Percentiles rank a stretch among this genome's conserved stretches.
Evolutionary conservation across 2,329 filamentous ascomycete genomes (phyloP).

Genomic region (Claviceps lovelessii): DNA sequence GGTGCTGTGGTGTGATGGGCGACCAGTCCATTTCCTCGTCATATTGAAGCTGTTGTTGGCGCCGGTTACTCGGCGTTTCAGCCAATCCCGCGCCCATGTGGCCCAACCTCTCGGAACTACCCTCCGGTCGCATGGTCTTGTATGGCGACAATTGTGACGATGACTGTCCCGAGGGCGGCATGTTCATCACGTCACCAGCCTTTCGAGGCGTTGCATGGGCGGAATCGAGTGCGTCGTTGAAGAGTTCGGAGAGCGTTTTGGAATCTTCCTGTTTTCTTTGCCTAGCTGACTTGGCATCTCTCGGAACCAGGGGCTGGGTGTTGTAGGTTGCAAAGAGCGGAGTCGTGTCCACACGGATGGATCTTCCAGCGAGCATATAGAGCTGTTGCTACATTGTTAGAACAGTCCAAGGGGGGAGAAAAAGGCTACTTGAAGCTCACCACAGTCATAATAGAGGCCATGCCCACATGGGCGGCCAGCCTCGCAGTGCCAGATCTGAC

Average conservation of each 20-base stretch:
- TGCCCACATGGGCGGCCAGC: slow-evolving; percentile 39
- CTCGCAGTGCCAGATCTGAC: slow-evolving; percentile 26
- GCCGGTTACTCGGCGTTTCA: slow-evolving; percentile 5
- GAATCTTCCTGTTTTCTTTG: slow-evolving; percentile 18
- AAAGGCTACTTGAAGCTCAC: slow-evolving; percentile 27
- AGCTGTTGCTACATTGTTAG: slow-evolving; percentile 20
- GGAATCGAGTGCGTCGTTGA: slow-evolving; percentile 21
- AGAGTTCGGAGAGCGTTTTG: slow-evolving; percentile 29
- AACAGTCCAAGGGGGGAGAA: background rate
- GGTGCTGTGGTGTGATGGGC: slow-evolving; percentile 41
- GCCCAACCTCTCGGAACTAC: slow-evolving; percentile 5
- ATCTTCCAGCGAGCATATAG: slow-evolving; percentile 27
- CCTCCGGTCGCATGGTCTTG: background rate
- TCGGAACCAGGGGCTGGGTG: slow-evolving; percentile 12
- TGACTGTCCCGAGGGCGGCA: slow-evolving; percentile 2
- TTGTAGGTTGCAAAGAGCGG: slow-evolving; percentile 31
- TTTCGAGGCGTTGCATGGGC: slow-evolving; percentile 6
- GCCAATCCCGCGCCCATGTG: slow-evolving; percentile 6
- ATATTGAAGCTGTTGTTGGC: slow-evolving; percentile 18
- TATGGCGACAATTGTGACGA: slow-evolving; percentile 3
- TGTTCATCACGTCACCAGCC: slow-evolving; percentile 4
- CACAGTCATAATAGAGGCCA: slow-evolving; percentile 36
- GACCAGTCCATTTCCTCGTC: slow-evolving; percentile 62
- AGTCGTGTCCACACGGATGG: slow-evolving; percentile 42
- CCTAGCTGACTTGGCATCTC: slow-evolving; percentile 11